Evolutionary conservation across 2,329 filamentous ascomycete species (phyloP).

Genomic region (Fusarium sp.): DNA sequence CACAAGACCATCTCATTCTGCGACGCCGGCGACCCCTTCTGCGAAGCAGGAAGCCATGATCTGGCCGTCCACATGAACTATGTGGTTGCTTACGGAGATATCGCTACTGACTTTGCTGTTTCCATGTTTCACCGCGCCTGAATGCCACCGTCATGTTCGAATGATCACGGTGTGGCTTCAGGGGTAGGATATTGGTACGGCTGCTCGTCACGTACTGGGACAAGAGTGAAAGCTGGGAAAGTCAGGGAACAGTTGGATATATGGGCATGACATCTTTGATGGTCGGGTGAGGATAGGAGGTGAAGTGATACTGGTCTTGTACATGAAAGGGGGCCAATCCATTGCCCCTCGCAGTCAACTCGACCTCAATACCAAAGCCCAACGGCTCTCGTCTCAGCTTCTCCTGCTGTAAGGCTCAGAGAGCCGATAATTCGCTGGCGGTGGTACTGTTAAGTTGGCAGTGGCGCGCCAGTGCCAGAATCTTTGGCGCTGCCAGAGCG

Average conservation of each 20-base stretch:
- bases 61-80: conserved; percentile 38
- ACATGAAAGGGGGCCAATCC: neutral
- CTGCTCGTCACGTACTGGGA: too few relatives aligned
- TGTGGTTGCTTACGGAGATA: conserved; percentile 22
- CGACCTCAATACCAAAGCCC: neutral
- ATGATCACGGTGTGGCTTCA: neutral
- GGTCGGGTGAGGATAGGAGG: neutral
- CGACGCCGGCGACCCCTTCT: conserved; percentile 36
- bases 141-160: neutral
- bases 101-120: conserved; percentile 26
- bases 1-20: conserved; percentile 34
- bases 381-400: neutral
- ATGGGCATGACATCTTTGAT: too few relatives aligned
- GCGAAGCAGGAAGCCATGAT: conserved; percentile 30
- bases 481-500: neutral
- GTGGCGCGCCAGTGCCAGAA: neutral
- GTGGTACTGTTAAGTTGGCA: neutral
- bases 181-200: neutral
- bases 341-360: neutral
- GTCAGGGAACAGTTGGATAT: neutral
- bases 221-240: neutral
- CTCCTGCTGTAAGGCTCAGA: neutral
- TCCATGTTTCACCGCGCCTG: conserved; percentile 13
- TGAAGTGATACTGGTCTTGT: neutral
- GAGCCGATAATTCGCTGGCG: neutral